Conservation (phyloP, 768 basidiomycete species). For the Suillus luteus region DNA sequence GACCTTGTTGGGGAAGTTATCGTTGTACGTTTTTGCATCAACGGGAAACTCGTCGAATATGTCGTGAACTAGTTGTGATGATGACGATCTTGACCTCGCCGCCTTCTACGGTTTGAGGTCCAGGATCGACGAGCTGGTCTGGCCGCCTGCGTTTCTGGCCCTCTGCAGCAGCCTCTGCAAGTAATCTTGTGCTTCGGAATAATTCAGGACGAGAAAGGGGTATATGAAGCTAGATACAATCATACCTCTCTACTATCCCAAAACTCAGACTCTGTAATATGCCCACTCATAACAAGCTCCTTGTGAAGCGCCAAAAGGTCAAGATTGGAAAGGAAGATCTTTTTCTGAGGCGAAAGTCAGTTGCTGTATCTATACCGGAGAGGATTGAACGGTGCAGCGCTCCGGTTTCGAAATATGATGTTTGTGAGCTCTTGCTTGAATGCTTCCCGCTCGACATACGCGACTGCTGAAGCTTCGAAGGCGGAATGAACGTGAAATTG, state of each 20-base stretch:
- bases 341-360: constrained; percentile 75
- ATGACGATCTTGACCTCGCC: constrained; percentile 89
- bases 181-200: constrained; percentile 61
- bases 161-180: constrained; percentile 74
- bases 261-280: constrained; percentile 92
- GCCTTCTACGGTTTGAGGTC: constrained; percentile 79
- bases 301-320: constrained; percentile 82
- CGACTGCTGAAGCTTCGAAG: constrained; percentile 47
- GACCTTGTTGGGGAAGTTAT: constrained; percentile 90
- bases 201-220: constrained; percentile 24
- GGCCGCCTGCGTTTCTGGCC: constrained; percentile 79
- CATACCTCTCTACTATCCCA: constrained; percentile 97
- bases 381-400: constrained; percentile 45
- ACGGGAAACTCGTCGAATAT: constrained; percentile 99
- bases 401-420: constrained; percentile 76
- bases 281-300: constrained; percentile 82
- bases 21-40: constrained; percentile 86
- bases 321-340: constrained; percentile 73
- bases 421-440: constrained; percentile 80
- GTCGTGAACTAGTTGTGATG: constrained; percentile 90
- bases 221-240: constrained; percentile 19
- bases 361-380: constrained; percentile 57
- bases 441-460: constrained; percentile 71
- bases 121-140: constrained; percentile 87
- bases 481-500: constrained; percentile 80